These are phyloP conservation scores for Botryotinia narcissicola DNA, from an alignment of 2,329 filamentous ascomycete species.

Conservation along the genomic window DNA sequence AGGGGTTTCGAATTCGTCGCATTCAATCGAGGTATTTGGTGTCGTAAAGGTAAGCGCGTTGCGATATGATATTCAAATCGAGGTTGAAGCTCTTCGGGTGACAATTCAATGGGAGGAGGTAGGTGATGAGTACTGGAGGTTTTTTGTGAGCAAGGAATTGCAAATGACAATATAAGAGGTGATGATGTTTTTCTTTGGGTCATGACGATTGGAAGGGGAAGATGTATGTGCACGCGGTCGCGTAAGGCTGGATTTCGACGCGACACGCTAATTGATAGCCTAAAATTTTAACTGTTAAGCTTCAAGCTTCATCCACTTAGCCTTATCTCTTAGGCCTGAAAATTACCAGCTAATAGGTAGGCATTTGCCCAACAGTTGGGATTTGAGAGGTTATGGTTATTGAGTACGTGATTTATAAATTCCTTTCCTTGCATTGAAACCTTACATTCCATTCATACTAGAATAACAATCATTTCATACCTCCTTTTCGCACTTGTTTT, in stretches of 20 bases:
- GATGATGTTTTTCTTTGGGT: conserved; percentile 20
- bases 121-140: conserved; percentile 11
- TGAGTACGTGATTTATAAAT: not conserved
- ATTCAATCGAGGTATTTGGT: conserved; percentile 27
- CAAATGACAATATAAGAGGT: conserved; percentile 32
- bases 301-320: not conserved
- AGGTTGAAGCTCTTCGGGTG: conserved; percentile 25
- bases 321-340: not conserved
- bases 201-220: not conserved
- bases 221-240: not conserved
- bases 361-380: not conserved
- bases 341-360: not conserved
- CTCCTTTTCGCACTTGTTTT: not conserved
- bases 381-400: not conserved
- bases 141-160: conserved; percentile 25
- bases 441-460: not conserved
- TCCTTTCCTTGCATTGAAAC: too few species aligned
- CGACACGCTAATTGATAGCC: not conserved
- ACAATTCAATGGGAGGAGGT: conserved; percentile 23
- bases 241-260: not conserved
- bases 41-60: conserved; percentile 30
- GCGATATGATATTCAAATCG: conserved; percentile 28
- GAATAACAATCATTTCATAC: not conserved
- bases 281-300: not conserved
- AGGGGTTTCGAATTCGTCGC: conserved; percentile 40